Evolutionary conservation across 2,329 filamentous ascomycete genomes (phyloP).

Genomic region (Nannizzia gypsea): DNA sequence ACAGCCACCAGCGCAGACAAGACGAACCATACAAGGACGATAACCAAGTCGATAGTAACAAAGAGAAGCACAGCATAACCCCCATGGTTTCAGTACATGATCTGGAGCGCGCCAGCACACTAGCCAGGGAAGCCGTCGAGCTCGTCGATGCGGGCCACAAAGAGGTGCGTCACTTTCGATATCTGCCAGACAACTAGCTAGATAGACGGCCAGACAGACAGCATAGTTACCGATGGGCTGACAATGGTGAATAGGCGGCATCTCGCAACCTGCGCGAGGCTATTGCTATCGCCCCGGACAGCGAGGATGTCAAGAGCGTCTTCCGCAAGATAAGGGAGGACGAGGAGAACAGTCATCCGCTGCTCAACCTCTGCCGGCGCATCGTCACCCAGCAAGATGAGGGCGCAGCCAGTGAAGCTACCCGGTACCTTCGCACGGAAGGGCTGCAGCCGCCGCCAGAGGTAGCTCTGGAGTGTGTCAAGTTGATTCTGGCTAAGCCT

Average conservation of each 20-base stretch:
- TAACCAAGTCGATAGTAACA: background rate
- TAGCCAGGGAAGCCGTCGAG: constrained; percentile 38
- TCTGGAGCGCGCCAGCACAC: constrained; percentile 35
- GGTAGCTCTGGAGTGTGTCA: constrained; percentile 33
- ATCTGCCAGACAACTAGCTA: background rate
- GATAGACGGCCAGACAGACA: too few relatives aligned
- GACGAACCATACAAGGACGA: too few relatives aligned
- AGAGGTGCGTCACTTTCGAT: constrained; percentile 26
- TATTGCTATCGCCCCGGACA: constrained; percentile 36
- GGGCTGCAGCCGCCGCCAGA: constrained; percentile 33
- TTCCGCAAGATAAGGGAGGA: constrained; percentile 35
- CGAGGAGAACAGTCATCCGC: constrained; percentile 31
- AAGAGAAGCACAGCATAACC: constrained; percentile 13
- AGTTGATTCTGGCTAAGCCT: constrained; percentile 30
- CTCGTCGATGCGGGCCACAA: constrained; percentile 35
- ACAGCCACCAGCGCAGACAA: background rate
- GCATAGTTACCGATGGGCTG: too few relatives aligned
- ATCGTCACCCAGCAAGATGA: constrained; percentile 33
- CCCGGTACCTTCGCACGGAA: constrained; percentile 32
- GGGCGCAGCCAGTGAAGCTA: constrained; percentile 34
- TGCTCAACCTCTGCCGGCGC: constrained; percentile 35
- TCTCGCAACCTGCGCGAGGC: constrained; percentile 39
- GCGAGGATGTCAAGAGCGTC: constrained; percentile 34
- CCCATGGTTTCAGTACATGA: constrained; percentile 34
- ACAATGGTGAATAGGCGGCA: constrained; percentile 28